These are phyloP conservation scores for Lasiodiplodia theobromae DNA, from an alignment of 2,329 filamentous ascomycete species.

Conservation along the genomic window DNA sequence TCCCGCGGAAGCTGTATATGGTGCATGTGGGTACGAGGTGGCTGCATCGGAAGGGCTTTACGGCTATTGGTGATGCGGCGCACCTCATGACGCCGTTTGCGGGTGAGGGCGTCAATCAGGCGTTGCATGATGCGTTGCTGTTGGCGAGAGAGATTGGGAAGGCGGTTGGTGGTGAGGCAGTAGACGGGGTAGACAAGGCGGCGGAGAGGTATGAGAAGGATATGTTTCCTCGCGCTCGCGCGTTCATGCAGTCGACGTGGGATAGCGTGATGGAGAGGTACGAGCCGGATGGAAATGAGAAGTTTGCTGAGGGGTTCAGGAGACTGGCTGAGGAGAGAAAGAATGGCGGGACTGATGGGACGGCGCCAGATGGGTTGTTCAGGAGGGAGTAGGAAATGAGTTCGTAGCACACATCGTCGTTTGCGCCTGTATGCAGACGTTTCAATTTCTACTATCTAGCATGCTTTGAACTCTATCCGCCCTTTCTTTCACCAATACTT, in stretches of 20 bases:
- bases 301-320: constrained; percentile 49
- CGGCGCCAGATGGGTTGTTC: background rate
- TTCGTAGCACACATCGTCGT: no score
- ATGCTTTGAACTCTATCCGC: no score
- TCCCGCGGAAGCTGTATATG: constrained; percentile 54
- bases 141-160: constrained; percentile 46
- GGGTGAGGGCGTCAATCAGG: constrained; percentile 67
- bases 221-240: constrained; percentile 36
- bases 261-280: constrained; percentile 8
- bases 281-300: constrained; percentile 35
- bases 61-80: constrained; percentile 66
- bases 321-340: constrained; percentile 26
- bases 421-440: no score
- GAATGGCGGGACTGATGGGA: constrained; percentile 29
- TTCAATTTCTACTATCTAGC: no score
- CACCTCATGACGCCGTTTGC: constrained; percentile 66
- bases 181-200: constrained; percentile 36
- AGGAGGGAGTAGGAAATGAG: background rate
- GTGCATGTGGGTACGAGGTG: constrained; percentile 60
- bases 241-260: constrained; percentile 44
- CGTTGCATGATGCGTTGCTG: constrained; percentile 61
- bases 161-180: constrained; percentile 5
- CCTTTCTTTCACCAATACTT: no score
- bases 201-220: constrained; percentile 35
- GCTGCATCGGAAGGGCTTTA: constrained; percentile 58